These are phyloP conservation scores for Ophiocordyceps camponoti-leonardi DNA, from an alignment of 2,329 filamentous ascomycete genomes.

Conservation along the genomic window DNA sequence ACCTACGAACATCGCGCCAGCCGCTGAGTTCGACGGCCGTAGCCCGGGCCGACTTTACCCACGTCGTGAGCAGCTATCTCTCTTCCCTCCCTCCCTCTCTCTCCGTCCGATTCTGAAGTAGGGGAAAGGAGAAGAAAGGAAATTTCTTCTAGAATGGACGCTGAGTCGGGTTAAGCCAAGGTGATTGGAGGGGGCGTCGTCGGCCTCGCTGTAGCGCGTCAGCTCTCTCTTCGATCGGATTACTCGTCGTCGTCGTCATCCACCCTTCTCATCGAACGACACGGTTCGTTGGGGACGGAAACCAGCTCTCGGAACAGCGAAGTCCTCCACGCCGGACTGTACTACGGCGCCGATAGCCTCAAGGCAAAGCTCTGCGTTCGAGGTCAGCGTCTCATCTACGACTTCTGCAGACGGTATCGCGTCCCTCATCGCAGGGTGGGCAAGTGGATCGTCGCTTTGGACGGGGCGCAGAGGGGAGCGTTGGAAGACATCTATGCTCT, in stretches of 20 bases:
- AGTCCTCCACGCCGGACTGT: slow-evolving; percentile 90
- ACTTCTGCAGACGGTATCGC: slow-evolving; percentile 47
- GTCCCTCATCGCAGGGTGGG: slow-evolving; percentile 62
- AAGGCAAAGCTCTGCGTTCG: slow-evolving; percentile 73
- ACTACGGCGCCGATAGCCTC: slow-evolving; percentile 60
- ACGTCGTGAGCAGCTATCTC: slow-evolving; percentile 18
- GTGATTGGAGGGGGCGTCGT: slow-evolving; percentile 49
- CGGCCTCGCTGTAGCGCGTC: slow-evolving; percentile 62
- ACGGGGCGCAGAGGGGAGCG: slow-evolving; percentile 47
- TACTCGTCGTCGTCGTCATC: too few species aligned
- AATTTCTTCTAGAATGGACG: too few species aligned
- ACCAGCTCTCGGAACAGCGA: slow-evolving; percentile 85
- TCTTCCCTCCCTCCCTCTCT: not conserved
- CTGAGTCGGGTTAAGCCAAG: slow-evolving; percentile 10
- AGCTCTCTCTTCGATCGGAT: slow-evolving; percentile 46
- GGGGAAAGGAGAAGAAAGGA: too few species aligned
- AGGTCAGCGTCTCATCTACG: slow-evolving; percentile 64
- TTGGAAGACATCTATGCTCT: slow-evolving; percentile 33
- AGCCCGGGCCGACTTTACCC: slow-evolving; percentile 24
- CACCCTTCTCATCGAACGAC: slow-evolving; percentile 68
- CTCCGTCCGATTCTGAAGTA: not conserved
- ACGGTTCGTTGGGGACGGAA: slow-evolving; percentile 61
- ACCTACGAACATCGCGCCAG: slow-evolving; percentile 3
- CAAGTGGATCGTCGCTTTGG: slow-evolving; percentile 93
- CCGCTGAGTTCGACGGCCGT: slow-evolving; percentile 19